phyloP scores from a whole-genome alignment of 2,329 filamentous ascomycete species.

The Lachnellula subtilissima region DNA sequence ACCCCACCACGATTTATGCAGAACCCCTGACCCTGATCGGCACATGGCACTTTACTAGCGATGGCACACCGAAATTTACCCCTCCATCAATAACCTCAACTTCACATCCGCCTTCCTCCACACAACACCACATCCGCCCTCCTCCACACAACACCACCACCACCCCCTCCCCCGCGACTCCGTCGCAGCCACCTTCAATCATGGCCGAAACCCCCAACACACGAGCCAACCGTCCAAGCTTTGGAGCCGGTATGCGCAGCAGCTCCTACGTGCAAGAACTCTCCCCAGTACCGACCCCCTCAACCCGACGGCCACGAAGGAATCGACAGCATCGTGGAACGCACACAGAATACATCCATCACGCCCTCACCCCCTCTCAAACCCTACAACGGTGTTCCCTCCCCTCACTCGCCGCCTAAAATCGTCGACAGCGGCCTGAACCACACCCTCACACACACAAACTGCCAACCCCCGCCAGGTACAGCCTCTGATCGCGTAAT shows the following conservation, averaged over 20 bases:
- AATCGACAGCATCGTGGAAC: constrained; percentile 62
- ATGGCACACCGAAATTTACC: no score
- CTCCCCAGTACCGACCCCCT: constrained; percentile 59
- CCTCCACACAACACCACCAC: no score
- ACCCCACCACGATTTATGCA: no score
- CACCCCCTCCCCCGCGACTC: no score
- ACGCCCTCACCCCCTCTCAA: constrained; percentile 39
- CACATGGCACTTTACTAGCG: no score
- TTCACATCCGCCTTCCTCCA: no score
- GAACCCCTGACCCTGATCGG: no score
- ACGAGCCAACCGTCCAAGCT: constrained; percentile 23
- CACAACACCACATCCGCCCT: no score
- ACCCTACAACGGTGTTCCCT: constrained; percentile 57
- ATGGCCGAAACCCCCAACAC: constrained; percentile 17
- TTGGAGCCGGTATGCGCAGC: constrained; percentile 45
- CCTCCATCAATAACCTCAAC: no score
- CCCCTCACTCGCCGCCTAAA: constrained; percentile 52
- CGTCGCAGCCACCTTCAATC: no score
- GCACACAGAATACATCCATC: constrained; percentile 39
- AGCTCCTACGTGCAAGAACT: constrained; percentile 59
- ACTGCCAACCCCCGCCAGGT: constrained; percentile 52
- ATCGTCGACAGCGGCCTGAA: constrained; percentile 59
- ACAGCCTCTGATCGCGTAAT: constrained; percentile 48
- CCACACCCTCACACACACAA: constrained; percentile 58
- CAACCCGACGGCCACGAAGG: constrained; percentile 49